Base-by-base conservation (phyloP, 2,329 filamentous ascomycete genomes). In the Metarhizium robertsii region DNA sequence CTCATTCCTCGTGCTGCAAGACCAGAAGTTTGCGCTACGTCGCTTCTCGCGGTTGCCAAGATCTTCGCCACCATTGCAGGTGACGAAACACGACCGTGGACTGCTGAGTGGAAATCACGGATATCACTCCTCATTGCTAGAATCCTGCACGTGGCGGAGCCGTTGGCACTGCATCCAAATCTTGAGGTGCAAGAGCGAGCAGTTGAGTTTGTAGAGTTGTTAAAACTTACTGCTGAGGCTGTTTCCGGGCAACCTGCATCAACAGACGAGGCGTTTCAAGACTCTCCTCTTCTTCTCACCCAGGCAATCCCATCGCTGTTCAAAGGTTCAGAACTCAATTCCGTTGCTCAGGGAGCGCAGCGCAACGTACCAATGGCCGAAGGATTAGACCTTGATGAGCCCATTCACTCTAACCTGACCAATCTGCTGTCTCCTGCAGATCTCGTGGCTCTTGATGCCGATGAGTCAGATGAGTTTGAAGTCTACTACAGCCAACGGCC, bases 171-270 rank as follows among this genome's bases (percentile, higher is more conserved):
- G 45, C 90, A 97, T 67, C 92, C 92, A 0, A 90, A 85, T 63
- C 78, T 99, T 1, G 94, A 99, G 67, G 91, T 99, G 3, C 94
- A 99, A 71, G 94, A 97, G 69, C 84, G 94, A 55, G 87, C 92
- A 3, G 92, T 96, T 1, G 92, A 96, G 66, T 95, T 96, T 63
- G 80, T 91, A 0, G 94, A 99, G 67, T 78, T 97, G 13, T 82
- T 97, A 64, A 90, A 90, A 57, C 77, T 99, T 48, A 90, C 90
- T 2, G 84, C 85, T 1, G 94, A 99, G 72, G 91, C 92, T 14
- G 82, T 83, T 3, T 80, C 84, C 8, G 84, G 79, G 1, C 87
- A 92, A 58, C 77, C 81, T 11, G 73, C 80, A 14, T 79, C 79
- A 1, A 79, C 75, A 0, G 78, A 79, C 36, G 72, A 77, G 2